These are phyloP conservation scores for Besnoitia besnoiti DNA, from an alignment of 169 alveolate species.

Conservation along the genomic window DNA sequence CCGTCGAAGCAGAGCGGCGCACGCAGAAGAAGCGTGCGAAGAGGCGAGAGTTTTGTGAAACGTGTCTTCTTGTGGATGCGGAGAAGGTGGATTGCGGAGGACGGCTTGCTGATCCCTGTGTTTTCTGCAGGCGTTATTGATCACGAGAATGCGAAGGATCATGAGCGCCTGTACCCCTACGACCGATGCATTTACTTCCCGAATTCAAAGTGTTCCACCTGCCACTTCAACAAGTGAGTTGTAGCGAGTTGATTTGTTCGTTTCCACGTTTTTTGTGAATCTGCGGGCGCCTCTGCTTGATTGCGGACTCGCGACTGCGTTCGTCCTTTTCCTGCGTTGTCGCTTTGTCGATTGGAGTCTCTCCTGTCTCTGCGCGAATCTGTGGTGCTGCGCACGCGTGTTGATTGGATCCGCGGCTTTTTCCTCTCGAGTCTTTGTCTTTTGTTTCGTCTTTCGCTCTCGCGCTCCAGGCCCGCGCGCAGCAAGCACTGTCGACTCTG, in stretches of 20 bases:
- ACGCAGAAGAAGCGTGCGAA: too few relatives aligned
- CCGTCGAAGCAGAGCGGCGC: too few relatives aligned
- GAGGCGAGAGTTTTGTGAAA: too few relatives aligned
- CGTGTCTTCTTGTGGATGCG: neutral
- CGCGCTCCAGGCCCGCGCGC: slow-evolving; percentile 76
- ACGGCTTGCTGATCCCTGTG: too few relatives aligned
- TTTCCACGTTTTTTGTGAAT: neutral
- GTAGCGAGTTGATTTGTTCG: neutral
- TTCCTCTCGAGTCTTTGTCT: neutral
- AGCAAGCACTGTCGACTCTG: slow-evolving; percentile 82
- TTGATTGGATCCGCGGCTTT: neutral
- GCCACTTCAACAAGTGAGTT: neutral
- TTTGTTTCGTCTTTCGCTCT: neutral
- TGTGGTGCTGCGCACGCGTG: too few relatives aligned
- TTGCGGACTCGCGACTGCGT: neutral
- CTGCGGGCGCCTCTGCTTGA: neutral
- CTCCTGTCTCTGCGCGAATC: too few relatives aligned
- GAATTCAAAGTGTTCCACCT: neutral
- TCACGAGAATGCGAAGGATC: neutral
- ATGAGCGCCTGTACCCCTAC: slow-evolving; percentile 24
- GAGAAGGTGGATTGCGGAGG: too few relatives aligned
- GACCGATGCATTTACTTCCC: slow-evolving; percentile 31
- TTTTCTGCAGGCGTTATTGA: neutral
- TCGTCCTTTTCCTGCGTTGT: neutral
- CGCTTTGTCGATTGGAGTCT: too few relatives aligned